These are phyloP conservation scores for Fusarium metavorans DNA, from an alignment of 2,329 filamentous ascomycete genomes.

Conservation along the genomic window DNA sequence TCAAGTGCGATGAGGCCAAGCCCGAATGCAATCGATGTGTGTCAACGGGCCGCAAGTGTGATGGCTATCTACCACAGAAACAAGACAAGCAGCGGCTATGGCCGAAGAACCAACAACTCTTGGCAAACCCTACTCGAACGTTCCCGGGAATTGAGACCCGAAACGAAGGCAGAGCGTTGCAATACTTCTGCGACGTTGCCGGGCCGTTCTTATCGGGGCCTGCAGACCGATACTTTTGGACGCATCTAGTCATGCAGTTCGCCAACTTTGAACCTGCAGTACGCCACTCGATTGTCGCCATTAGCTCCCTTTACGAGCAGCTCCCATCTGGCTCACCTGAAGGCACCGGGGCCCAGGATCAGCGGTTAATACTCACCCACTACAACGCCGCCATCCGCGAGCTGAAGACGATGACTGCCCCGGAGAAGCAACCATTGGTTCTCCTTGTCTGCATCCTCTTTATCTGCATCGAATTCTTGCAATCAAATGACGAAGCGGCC, in stretches of 20 bases:
- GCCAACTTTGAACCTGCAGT: conserved; percentile 11
- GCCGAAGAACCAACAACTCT: neutral
- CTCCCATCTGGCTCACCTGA: neutral
- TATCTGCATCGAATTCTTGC: conserved; percentile 12
- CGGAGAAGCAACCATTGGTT: conserved; percentile 4
- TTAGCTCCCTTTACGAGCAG: conserved; percentile 10
- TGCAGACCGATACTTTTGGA: conserved; percentile 8
- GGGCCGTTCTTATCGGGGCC: neutral
- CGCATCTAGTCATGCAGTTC: conserved; percentile 4
- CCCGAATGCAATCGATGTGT: conserved; percentile 15
- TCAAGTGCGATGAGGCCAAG: conserved; percentile 17
- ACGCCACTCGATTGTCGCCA: conserved; percentile 8
- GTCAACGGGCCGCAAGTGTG: conserved; percentile 9
- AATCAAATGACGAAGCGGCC: neutral
- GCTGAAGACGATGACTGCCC: neutral
- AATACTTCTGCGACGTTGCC: neutral
- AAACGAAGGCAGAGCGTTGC: neutral
- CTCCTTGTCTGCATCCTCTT: conserved; percentile 5
- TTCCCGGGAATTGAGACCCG: neutral
- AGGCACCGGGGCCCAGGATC: neutral
- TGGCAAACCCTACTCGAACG: neutral
- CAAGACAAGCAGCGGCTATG: neutral
- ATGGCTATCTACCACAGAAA: conserved; percentile 2
- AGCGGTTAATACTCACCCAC: neutral
- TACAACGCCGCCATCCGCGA: conserved; percentile 4